Conservation (phyloP, 2,329 filamentous ascomycete genomes). For the Dryadomyces quercus-mongolicae region DNA sequence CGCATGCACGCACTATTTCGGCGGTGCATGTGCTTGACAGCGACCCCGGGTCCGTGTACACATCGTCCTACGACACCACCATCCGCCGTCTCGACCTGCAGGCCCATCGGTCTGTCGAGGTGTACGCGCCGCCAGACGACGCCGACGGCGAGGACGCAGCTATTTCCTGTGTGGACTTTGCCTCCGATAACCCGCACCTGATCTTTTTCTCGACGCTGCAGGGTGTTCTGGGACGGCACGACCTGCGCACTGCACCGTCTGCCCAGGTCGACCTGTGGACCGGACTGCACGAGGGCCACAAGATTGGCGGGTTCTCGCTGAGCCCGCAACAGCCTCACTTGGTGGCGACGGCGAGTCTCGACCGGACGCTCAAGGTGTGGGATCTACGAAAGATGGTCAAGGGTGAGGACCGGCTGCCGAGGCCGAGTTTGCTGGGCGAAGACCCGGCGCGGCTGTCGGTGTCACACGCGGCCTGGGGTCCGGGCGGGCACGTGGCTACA, state of each 20-base stretch:
- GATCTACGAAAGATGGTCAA: slow-evolving; percentile 70
- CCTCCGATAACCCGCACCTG: slow-evolving; percentile 54
- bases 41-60: slow-evolving; percentile 65
- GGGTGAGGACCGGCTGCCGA: slow-evolving; percentile 28
- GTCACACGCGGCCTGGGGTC: slow-evolving; percentile 84
- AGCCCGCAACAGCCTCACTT: slow-evolving; percentile 72
- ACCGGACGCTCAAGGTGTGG: slow-evolving; percentile 85
- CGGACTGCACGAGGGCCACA: slow-evolving; percentile 64
- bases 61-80: slow-evolving; percentile 85
- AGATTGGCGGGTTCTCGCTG: slow-evolving; percentile 87
- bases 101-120: slow-evolving; percentile 66
- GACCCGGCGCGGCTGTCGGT: slow-evolving; percentile 77
- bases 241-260: slow-evolving; percentile 48
- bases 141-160: slow-evolving; percentile 47
- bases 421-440: slow-evolving; percentile 62
- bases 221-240: slow-evolving; percentile 69
- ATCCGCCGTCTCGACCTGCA: slow-evolving; percentile 77
- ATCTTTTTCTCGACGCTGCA: slow-evolving; percentile 82
- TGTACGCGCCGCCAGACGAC: slow-evolving; percentile 63
- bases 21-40: slow-evolving; percentile 66
- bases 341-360: slow-evolving; percentile 77
- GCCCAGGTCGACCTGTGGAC: slow-evolving; percentile 52
- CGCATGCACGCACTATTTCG: slow-evolving; percentile 79
- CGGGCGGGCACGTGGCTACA: slow-evolving; percentile 75
- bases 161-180: slow-evolving; percentile 75